Evolutionary conservation across 805 yeast genomes (phyloP), one percentile per base, ranked within the genome.

Genomic region (Alloascoidea africana): DNA sequence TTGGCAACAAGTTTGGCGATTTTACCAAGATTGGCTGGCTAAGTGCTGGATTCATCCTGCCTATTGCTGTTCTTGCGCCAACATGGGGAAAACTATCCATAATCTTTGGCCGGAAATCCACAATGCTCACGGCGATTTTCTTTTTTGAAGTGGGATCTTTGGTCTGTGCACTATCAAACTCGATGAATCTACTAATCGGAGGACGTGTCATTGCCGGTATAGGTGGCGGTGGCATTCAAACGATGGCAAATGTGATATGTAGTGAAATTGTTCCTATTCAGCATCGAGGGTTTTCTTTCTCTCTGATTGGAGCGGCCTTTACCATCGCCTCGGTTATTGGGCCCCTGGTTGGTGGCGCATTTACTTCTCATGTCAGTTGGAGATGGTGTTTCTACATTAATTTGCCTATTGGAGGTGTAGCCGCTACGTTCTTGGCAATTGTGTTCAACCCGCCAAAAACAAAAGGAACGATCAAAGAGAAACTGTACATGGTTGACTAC

Each of bases 371-470:
- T 37, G 71, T 65, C 3, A 56, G 70, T n/a, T 79, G 86, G 86
- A 61, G 86, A 47, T 77, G 86, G 84, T 73, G 83, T 47, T 80
- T 77, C 50, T 80, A 72, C 54, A 62, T 80, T 43, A 79, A 78
- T 52, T 52, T 80, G 27, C 83, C 85, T 2, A 53, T 76, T 27
- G 81, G 82, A 14, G 84, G 78, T 1, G 38, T 60, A 0, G 67
- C 73, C 0, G 48, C 63, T 14, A 48, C 50, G 0, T 44, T 62
- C 4, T 49, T 71, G 14, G 36, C 62, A 3, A 41, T 63, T 3
- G 58, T 63, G 14, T 66, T 69, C 50, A 56, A 62, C 18, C 74
- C 77, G 8, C 71, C 70, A 4, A 48, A 46, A n/a, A 64, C 71
- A 1, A 47, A 48, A n/a, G 67, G 68, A 11, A 48, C 54, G 14